Evolutionary conservation across 2,329 filamentous ascomycete genomes (phyloP).

Genomic region (Bimuria novae-zelandiae): DNA sequence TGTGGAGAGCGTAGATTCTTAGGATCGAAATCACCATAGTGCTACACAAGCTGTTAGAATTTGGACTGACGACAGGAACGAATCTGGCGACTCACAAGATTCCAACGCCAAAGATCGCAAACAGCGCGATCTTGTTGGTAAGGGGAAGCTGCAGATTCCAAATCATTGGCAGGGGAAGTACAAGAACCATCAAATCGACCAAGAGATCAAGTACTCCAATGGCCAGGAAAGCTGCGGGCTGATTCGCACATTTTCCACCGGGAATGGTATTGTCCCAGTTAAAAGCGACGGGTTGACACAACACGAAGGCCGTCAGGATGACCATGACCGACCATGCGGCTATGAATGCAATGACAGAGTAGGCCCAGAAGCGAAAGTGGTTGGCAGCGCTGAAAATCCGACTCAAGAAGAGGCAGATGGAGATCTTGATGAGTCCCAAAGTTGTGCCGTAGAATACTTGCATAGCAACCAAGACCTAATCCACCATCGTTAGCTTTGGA

Average conservation of each 20-base stretch:
- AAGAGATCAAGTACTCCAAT: conserved; percentile 15
- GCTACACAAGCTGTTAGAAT: conserved; percentile 3
- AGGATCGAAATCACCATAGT: conserved; percentile 15
- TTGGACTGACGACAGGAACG: background rate
- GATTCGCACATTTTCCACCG: conserved; percentile 2
- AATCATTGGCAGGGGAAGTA: conserved; percentile 15
- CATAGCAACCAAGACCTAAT: conserved; percentile 12
- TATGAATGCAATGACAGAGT: conserved; percentile 1
- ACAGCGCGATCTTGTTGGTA: conserved; percentile 14
- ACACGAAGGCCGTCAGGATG: conserved; percentile 7
- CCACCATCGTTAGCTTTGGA: background rate
- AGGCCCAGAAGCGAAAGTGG: conserved; percentile 7
- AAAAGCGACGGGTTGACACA: conserved; percentile 12
- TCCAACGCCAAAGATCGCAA: conserved; percentile 18
- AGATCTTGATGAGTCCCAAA: conserved; percentile 14
- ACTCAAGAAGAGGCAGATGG: conserved; percentile 17
- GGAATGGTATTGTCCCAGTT: conserved; percentile 14
- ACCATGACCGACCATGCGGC: conserved; percentile 5
- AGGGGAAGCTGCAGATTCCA: conserved; percentile 13
- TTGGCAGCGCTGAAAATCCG: conserved; percentile 10
- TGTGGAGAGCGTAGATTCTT: conserved; percentile 5
- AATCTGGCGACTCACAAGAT: conserved; percentile 9
- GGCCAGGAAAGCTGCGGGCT: conserved; percentile 7
- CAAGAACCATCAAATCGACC: conserved; percentile 14
- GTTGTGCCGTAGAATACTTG: conserved; percentile 12